Evolutionary conservation across 768 basidiomycete genomes (phyloP).

Genomic region (Calocybe gangraenosa): DNA sequence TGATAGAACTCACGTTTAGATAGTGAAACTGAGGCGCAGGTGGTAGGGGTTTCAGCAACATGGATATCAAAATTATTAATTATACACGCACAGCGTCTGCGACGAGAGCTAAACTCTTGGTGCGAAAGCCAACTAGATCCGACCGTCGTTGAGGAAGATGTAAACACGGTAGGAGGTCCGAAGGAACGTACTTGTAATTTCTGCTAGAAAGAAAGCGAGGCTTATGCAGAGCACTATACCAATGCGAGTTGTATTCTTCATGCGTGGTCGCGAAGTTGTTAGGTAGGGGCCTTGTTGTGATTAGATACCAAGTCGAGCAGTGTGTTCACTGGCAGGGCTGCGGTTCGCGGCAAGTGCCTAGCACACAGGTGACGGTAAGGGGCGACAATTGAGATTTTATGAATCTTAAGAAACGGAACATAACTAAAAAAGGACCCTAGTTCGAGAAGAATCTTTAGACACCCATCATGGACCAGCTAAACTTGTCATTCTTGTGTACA

Average conservation of each 20-base stretch:
- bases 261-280: conserved; percentile 9
- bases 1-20: conserved; percentile 40
- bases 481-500: too few species aligned
- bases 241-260: conserved; percentile 47
- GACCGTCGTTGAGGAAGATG: neutral
- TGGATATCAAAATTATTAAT: neutral
- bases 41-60: conserved; percentile 4
- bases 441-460: too few species aligned
- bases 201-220: conserved; percentile 43
- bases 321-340: too few species aligned
- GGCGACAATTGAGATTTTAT: too few species aligned
- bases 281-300: too few species aligned
- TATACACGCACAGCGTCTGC: conserved; percentile 47
- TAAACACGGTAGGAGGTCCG: neutral
- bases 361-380: too few species aligned
- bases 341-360: too few species aligned
- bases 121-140: conserved; percentile 47
- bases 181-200: conserved; percentile 37
- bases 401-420: too few species aligned
- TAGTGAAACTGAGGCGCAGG: conserved; percentile 44
- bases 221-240: conserved; percentile 44
- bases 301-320: too few species aligned
- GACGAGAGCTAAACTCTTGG: conserved; percentile 51
- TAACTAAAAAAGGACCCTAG: too few species aligned
- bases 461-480: too few species aligned